A percentile compares a stretch with the other conserved stretches of the same genome.
Conservation (phyloP, 2,329 filamentous ascomycete genomes). For the Verticillium klebahnii region DNA sequence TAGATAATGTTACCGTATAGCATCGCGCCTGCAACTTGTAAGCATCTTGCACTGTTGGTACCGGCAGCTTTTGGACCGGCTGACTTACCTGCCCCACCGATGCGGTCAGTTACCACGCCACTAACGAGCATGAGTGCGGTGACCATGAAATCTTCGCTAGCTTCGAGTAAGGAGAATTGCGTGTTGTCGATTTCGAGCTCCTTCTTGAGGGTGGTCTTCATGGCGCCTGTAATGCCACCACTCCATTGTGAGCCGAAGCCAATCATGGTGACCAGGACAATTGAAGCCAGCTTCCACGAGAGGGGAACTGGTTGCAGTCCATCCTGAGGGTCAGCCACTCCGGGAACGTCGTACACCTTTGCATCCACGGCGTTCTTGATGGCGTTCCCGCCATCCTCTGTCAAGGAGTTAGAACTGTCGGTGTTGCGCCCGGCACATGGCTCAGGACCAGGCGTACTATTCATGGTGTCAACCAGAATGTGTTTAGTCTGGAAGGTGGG, state of each 20-base stretch:
- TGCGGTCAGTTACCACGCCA: conserved; percentile 52
- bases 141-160: conserved; percentile 60
- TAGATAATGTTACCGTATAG: conserved; percentile 57
- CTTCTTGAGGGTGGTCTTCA: conserved; percentile 59
- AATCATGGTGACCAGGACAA: conserved; percentile 47
- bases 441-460: no score
- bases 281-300: conserved; percentile 19
- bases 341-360: background rate
- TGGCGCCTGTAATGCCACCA: conserved; percentile 53
- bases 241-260: conserved; percentile 59
- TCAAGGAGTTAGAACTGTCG: no score
- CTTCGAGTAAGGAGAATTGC: conserved; percentile 53
- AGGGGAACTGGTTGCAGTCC: background rate
- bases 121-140: conserved; percentile 49
- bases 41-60: background rate
- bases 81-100: conserved; percentile 48
- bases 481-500: no score
- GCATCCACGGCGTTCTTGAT: background rate
- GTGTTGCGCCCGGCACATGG: no score
- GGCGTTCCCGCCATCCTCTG: no score
- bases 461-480: no score
- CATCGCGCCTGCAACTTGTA: conserved; percentile 36
- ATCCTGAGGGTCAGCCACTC: background rate
- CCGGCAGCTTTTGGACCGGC: background rate
- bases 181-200: conserved; percentile 55